phyloP scores from a whole-genome alignment of 345 rosid genomes.

The Chamaenerion angustifolium region DNA sequence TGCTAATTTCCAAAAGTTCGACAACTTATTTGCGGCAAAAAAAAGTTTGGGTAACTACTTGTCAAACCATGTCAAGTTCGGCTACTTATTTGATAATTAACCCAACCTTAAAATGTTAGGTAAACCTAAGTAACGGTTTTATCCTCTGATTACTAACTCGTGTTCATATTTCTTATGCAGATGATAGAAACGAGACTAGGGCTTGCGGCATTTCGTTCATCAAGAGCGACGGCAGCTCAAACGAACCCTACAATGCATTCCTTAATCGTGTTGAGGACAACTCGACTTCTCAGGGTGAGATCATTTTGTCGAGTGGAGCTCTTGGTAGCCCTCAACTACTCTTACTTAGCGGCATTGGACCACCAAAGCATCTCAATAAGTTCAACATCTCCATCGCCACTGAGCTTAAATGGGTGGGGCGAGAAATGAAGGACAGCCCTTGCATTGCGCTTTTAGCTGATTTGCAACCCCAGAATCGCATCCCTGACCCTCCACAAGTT shows the following conservation, averaged over 20 bases:
- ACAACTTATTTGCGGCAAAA: too few relatives aligned
- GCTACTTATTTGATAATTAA: too few relatives aligned
- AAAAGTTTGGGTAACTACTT: too few relatives aligned
- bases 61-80: too few relatives aligned
- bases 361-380: conserved; percentile 27
- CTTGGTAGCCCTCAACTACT: conserved; percentile 70
- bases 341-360: conserved; percentile 57
- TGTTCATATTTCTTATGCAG: conserved; percentile 13
- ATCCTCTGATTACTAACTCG: too few relatives aligned
- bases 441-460: conserved; percentile 24
- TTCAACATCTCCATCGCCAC: conserved; percentile 27
- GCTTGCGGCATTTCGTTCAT: conserved; percentile 46
- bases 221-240: conserved; percentile 31
- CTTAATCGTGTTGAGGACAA: too few relatives aligned
- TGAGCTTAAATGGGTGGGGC: conserved; percentile 34
- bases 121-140: too few relatives aligned
- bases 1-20: too few relatives aligned
- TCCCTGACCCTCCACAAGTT: conserved; percentile 51
- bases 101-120: too few relatives aligned
- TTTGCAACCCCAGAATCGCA: conserved; percentile 19
- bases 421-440: conserved; percentile 55
- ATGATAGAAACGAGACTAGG: conserved; percentile 17
- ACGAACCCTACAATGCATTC: conserved; percentile 32
- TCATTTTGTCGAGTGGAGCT: conserved; percentile 63
- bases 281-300: conserved; percentile 27